Conservation (phyloP, 1,284 basidiomycete species). For the Somion occarium region DNA sequence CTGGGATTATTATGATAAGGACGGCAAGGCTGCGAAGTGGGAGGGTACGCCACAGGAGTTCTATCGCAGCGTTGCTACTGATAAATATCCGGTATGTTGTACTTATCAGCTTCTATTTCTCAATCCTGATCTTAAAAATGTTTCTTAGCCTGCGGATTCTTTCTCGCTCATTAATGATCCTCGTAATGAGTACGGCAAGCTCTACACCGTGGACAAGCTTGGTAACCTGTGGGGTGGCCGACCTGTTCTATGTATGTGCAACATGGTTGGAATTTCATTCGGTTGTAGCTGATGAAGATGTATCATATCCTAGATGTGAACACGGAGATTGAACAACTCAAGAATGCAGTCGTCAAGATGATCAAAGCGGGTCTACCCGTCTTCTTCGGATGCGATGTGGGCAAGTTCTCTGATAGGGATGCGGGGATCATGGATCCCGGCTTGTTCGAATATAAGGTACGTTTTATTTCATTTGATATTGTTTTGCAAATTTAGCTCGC, state of each 20-base stretch:
- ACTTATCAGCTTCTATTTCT: not conserved
- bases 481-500: no score
- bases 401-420: constrained; percentile 67
- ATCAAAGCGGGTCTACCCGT: constrained; percentile 90
- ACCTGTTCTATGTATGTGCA: constrained; percentile 69
- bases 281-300: not conserved
- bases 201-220: constrained; percentile 92
- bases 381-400: constrained; percentile 93
- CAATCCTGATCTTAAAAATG: not conserved
- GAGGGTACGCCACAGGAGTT: constrained; percentile 80
- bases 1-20: constrained; percentile 88
- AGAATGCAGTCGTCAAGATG: constrained; percentile 75
- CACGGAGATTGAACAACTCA: constrained; percentile 77
- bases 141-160: constrained; percentile 46
- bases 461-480: constrained; percentile 18
- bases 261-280: not conserved
- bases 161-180: constrained; percentile 97
- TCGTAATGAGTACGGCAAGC: constrained; percentile 73
- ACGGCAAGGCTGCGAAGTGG: constrained; percentile 75
- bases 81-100: constrained; percentile 51
- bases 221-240: constrained; percentile 90
- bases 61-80: constrained; percentile 43
- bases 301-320: constrained; percentile 71
- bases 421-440: constrained; percentile 84
- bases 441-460: constrained; percentile 78